Base-by-base conservation (phyloP, 148 eudicot genomes). In the Nyssa sinensis region DNA sequence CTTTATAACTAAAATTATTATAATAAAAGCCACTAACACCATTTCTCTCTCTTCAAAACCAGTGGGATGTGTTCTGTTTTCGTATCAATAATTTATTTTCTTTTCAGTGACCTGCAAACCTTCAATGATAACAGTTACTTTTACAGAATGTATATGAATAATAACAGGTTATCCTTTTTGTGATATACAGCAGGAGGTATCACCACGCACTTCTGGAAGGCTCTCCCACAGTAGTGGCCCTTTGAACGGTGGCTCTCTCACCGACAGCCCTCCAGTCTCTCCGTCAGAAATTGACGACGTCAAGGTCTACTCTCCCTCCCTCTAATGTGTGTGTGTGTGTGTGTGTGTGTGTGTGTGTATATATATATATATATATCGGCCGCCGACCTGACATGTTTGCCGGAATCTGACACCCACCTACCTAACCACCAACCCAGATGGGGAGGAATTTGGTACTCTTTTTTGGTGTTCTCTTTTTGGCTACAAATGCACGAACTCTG, bases 161-260 rank as follows among this genome's bases (percentile, higher is more conserved):
- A 60, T n/a, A 25, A 6, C 3, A 57, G 34, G 44, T 19, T 31
- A 4, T 47, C 17, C 5, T 3, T 69, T 62, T 64, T 7, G 47
- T 32, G 51, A 47, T 61, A 6, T 24, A 64, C 93, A 90, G 97
- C 97, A 94, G 72, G 97, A 94, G 39, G 91, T 87, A 67, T 94
- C 98, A 21, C 98, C 98, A 30, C 87, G 93, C 76, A 94, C 98
- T 41, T 94, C 98, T 3, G 97, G 97, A 32, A 79, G 98, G 74
- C 88, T 92, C 1, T 94, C 98, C 4, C 98, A 94, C 71, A 90
- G 95, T 75, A 94, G 98, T 77, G 98, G 98, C 59, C 98, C 98
- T 69, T 82, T 91, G 16, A 92, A 88, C 63, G 88, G 82, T 81
- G 92, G 94, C 64, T 92, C 98, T 78, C 86, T 90, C 75, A 88